Evolutionary conservation across 2,329 filamentous ascomycete species (phyloP).

Genomic region (Raffaelea albimanens): DNA sequence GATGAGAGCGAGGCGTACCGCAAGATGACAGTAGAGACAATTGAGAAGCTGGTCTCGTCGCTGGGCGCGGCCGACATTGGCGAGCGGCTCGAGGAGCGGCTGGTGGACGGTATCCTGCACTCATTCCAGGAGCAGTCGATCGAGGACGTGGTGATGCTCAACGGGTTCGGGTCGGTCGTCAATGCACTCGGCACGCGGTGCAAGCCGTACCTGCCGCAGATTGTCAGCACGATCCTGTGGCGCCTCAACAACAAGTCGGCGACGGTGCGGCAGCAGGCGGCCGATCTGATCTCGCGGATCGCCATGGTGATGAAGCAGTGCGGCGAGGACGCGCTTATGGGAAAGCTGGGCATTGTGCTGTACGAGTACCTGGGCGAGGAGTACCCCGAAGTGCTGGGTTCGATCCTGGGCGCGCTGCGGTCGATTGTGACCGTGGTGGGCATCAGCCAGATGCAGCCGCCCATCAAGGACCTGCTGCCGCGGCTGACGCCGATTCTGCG

Average conservation of each 20-base stretch:
- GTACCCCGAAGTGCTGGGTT: conserved; percentile 94
- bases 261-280: conserved; percentile 92
- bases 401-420: conserved; percentile 86
- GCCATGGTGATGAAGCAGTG: conserved; percentile 99
- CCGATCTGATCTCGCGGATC: conserved; percentile 91
- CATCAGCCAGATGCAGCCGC: conserved; percentile 95
- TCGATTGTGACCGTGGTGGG: conserved; percentile 97
- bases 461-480: conserved; percentile 90
- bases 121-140: conserved; percentile 98
- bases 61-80: conserved; percentile 90
- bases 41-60: conserved; percentile 91
- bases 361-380: conserved; percentile 99
- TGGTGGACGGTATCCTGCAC: conserved; percentile 91
- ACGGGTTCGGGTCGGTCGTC: conserved; percentile 95
- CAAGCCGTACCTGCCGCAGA: conserved; percentile 94
- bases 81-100: conserved; percentile 80
- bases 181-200: conserved; percentile 88
- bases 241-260: conserved; percentile 96
- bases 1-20: conserved; percentile 96
- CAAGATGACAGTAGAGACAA: conserved; percentile 98
- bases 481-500: conserved; percentile 95
- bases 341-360: conserved; percentile 85
- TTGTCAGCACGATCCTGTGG: conserved; percentile 94
- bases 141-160: conserved; percentile 91
- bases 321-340: conserved; percentile 90